phyloP scores from a whole-genome alignment of 2,329 filamentous ascomycete genomes.

The Fusarium nygamai region DNA sequence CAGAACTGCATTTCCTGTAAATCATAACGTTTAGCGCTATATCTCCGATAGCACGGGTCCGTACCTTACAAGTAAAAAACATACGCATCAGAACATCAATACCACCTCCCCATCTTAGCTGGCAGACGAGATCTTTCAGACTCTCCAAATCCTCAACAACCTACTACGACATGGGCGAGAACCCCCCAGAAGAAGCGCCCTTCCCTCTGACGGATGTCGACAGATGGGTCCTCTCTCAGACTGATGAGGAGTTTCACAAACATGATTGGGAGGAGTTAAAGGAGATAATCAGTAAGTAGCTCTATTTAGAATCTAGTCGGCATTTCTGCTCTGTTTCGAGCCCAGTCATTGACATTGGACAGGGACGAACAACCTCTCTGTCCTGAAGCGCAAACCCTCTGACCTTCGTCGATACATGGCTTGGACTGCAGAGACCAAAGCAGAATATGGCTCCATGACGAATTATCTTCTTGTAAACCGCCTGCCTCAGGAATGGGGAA shows the following conservation, averaged over 20 bases:
- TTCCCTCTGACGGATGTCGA: slow-evolving; percentile 70
- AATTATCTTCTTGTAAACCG: slow-evolving; percentile 80
- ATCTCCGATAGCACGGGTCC: not conserved
- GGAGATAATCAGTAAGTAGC: slow-evolving; percentile 68
- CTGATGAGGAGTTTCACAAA: slow-evolving; percentile 75
- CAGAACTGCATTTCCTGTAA: not conserved
- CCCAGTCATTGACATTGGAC: slow-evolving; percentile 21
- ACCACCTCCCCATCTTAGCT: not conserved
- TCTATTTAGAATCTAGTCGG: not conserved
- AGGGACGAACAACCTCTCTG: slow-evolving; percentile 72
- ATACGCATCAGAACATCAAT: not conserved
- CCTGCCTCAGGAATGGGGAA: slow-evolving; percentile 73
- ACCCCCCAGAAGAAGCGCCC: slow-evolving; percentile 54
- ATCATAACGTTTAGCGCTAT: not conserved
- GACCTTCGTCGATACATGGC: slow-evolving; percentile 82
- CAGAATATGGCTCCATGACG: slow-evolving; percentile 81
- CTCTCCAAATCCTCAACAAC: not conserved
- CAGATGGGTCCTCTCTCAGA: slow-evolving; percentile 66
- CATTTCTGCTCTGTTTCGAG: not conserved
- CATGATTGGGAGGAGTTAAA: slow-evolving; percentile 80
- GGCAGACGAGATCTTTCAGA: not conserved
- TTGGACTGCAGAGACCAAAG: slow-evolving; percentile 76
- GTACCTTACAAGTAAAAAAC: not conserved
- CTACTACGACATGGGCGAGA: slow-evolving; percentile 53
- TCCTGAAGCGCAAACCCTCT: slow-evolving; percentile 82